These are phyloP conservation scores for Bremia lactucae DNA, from an alignment of 352 stramenopile species.

Conservation along the genomic window DNA sequence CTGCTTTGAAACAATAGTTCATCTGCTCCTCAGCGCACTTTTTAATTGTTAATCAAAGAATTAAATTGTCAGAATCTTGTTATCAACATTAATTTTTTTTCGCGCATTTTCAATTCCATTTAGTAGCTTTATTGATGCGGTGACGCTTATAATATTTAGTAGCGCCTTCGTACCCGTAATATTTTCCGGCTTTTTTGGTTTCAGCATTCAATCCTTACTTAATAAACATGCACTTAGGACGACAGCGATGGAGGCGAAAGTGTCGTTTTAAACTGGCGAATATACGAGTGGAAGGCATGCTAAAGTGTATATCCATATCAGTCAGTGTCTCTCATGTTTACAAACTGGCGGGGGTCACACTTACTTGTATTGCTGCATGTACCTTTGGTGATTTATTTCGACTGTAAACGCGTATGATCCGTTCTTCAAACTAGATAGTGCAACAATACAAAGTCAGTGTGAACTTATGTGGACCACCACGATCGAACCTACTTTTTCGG, in stretches of 20 bases:
- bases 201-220: too few species aligned
- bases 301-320: conserved; percentile 4
- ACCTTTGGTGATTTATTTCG: conserved; percentile 36
- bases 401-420: conserved; percentile 70
- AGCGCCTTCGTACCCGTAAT: too few species aligned
- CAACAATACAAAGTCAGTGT: not conserved
- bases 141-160: too few species aligned
- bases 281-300: conserved; percentile 47
- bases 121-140: too few species aligned
- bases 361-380: conserved; percentile 53
- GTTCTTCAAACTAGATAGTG: conserved; percentile 67
- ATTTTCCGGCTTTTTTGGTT: too few species aligned
- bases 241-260: conserved; percentile 58
- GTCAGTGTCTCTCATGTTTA: not conserved
- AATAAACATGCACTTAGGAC: conserved; percentile 34
- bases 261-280: conserved; percentile 52
- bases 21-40: too few species aligned
- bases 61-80: too few species aligned
- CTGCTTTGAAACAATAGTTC: too few species aligned
- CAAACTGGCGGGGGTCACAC: not conserved
- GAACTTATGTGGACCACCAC: not conserved
- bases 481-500: conserved; percentile 41
- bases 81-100: too few species aligned
- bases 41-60: too few species aligned
- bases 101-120: too few species aligned